A percentile compares a stretch with the other conserved stretches of the same genome.
These are phyloP conservation scores for Apophysomyces trapeziformis DNA, from an alignment of 371 early-diverging fungal species.

Conservation along the genomic window DNA sequence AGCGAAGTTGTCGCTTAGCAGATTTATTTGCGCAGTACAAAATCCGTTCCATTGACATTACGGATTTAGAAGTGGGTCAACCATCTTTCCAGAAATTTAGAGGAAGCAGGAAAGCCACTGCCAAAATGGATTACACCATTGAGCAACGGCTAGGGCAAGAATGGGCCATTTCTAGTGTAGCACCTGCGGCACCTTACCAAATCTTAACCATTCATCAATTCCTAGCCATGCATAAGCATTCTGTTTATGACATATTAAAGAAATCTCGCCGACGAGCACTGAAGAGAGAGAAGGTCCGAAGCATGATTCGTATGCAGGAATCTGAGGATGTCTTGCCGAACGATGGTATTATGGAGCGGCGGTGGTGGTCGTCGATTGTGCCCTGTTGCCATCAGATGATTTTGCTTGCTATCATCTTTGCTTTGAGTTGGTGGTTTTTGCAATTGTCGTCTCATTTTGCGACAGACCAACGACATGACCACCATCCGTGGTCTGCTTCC, in stretches of 20 bases:
- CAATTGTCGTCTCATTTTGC: neutral
- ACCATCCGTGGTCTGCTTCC: slow-evolving; percentile 1
- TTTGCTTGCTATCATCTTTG: neutral
- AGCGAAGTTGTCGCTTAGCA: slow-evolving; percentile 20
- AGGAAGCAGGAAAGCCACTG: neutral
- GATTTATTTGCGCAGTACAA: slow-evolving; percentile 20
- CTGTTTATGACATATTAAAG: slow-evolving; percentile 36
- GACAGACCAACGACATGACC: neutral
- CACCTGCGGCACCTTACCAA: slow-evolving; percentile 40
- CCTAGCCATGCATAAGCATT: slow-evolving; percentile 32
- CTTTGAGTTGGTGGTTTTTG: neutral
- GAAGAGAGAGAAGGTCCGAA: slow-evolving; percentile 20
- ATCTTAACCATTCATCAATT: slow-evolving; percentile 46
- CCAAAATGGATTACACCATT: neutral
- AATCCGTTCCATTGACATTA: slow-evolving; percentile 22
- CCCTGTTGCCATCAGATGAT: neutral
- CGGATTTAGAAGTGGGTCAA: slow-evolving; percentile 20
- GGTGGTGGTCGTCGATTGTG: slow-evolving; percentile 1
- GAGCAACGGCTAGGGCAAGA: slow-evolving; percentile 26
- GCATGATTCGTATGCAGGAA: slow-evolving; percentile 12
- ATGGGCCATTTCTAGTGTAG: slow-evolving; percentile 34
- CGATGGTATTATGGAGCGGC: neutral
- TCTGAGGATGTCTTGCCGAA: neutral
- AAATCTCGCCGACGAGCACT: slow-evolving; percentile 36
- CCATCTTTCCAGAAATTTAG: slow-evolving; percentile 26